A percentile compares a stretch with the other conserved stretches of the same genome.
Conservation (phyloP, 768 basidiomycete species). For the Nidula microcarpa region DNA sequence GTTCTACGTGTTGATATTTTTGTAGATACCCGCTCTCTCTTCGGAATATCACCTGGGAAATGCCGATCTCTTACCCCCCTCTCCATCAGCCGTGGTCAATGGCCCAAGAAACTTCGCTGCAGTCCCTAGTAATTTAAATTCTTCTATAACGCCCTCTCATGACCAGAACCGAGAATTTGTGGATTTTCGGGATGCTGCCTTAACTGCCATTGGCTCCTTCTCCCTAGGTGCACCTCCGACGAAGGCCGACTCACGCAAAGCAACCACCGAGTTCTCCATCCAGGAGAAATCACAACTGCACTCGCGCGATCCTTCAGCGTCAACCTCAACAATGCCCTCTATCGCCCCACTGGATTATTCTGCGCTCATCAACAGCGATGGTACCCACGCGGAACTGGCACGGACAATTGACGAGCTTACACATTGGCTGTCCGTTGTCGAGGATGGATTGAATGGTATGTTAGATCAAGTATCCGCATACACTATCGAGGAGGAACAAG, state of each 20-base stretch:
- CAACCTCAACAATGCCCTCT: constrained; percentile 26
- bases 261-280: constrained; percentile 11
- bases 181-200: neutral
- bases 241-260: constrained; percentile 13
- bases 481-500: constrained; percentile 65
- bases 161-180: neutral
- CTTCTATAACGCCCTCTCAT: neutral
- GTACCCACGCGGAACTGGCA: constrained; percentile 67
- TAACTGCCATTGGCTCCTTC: neutral
- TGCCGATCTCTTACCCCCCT: constrained; percentile 70
- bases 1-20: neutral
- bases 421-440: constrained; percentile 73
- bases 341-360: constrained; percentile 71
- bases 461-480: constrained; percentile 50
- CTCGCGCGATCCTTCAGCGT: constrained; percentile 22
- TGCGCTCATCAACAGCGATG: constrained; percentile 48
- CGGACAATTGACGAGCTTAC: constrained; percentile 71
- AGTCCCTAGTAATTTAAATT: constrained; percentile 12
- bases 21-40: constrained; percentile 61
- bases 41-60: constrained; percentile 70
- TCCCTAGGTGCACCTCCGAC: neutral
- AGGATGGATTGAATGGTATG: constrained; percentile 65
- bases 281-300: constrained; percentile 3
- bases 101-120: constrained; percentile 24
- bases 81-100: constrained; percentile 44